phyloP scores from a whole-genome alignment of 1,139 yeast species.

The Dujonia santamariae region DNA sequence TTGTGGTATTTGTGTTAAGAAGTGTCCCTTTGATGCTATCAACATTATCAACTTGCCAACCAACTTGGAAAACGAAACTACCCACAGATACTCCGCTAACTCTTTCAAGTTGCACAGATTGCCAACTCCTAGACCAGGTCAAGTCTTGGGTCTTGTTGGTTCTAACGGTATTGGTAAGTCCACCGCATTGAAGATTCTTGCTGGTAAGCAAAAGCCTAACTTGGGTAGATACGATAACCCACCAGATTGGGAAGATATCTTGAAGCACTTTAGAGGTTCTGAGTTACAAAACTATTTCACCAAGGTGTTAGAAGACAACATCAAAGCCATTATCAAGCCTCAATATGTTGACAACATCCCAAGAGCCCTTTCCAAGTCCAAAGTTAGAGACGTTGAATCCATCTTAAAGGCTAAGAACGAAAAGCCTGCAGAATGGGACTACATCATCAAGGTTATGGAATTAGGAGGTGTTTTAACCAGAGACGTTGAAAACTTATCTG shows the following conservation, averaged over 20 bases:
- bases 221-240: constrained; percentile 92
- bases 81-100: constrained; percentile 97
- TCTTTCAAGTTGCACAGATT: constrained; percentile 94
- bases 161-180: constrained; percentile 99
- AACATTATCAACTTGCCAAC: constrained; percentile 95
- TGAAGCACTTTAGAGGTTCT: constrained; percentile 90
- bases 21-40: constrained; percentile 97
- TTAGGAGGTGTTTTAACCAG: constrained; percentile 71
- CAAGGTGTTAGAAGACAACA: constrained; percentile 86
- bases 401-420: constrained; percentile 73
- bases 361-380: constrained; percentile 85
- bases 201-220: constrained; percentile 98
- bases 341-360: constrained; percentile 98
- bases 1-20: constrained; percentile 98
- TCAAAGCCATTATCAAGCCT: constrained; percentile 94
- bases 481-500: constrained; percentile 86
- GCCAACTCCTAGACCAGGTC: constrained; percentile 99
- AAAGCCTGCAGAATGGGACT: constrained; percentile 57
- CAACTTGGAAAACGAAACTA: constrained; percentile 84
- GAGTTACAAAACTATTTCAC: constrained; percentile 96
- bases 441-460: constrained; percentile 67
- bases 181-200: constrained; percentile 94
- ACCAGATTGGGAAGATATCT: constrained; percentile 95
- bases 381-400: constrained; percentile 82
- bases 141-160: constrained; percentile 95